Conservation (phyloP, 192 early-diverging fungal species). For the Linderina pennispora region DNA sequence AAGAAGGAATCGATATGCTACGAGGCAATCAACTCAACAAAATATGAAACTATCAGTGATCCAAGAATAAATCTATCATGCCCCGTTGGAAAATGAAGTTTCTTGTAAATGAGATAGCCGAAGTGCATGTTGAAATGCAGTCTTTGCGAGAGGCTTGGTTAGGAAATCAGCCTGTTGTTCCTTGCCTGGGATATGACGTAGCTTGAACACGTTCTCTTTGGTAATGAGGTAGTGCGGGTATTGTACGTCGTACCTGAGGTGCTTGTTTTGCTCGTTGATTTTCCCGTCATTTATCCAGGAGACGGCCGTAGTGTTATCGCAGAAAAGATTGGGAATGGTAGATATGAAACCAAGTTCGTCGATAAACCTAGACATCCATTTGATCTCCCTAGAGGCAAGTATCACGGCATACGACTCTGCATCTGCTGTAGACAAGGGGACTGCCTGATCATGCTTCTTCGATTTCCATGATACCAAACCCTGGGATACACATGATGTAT, state of each 20-base stretch:
- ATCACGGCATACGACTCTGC: background rate
- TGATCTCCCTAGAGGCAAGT: background rate
- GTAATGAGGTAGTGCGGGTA: background rate
- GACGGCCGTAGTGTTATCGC: background rate
- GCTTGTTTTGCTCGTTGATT: constrained; percentile 1
- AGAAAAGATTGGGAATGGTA: background rate
- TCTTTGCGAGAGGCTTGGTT: background rate
- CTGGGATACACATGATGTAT: background rate
- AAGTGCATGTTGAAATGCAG: background rate
- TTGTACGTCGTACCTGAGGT: background rate
- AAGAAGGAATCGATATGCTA: no score
- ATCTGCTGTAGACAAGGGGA: constrained; percentile 1
- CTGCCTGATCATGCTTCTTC: background rate
- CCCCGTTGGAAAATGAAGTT: no score
- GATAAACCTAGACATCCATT: background rate
- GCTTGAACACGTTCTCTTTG: background rate
- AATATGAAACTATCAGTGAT: no score
- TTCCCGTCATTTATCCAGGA: background rate
- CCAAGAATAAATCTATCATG: no score
- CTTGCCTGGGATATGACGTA: background rate
- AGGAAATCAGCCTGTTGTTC: background rate
- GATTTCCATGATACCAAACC: constrained; percentile 2
- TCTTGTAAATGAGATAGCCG: background rate
- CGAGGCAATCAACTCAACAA: no score
- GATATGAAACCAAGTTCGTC: background rate